Conservation (phyloP, 495 filamentous ascomycete species). For the Talaromyces trachyspermus region DNA sequence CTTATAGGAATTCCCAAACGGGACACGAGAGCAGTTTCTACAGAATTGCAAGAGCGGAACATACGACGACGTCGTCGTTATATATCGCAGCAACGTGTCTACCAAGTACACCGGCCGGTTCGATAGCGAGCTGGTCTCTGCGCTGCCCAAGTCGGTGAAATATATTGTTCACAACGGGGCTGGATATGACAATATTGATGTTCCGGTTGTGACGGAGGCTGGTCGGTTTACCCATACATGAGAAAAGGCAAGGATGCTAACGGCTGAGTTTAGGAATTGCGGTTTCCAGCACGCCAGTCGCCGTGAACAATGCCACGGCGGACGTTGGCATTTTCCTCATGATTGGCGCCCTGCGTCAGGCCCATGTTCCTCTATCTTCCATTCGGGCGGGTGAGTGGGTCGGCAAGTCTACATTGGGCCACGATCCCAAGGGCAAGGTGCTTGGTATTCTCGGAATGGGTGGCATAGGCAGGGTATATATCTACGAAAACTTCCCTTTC, state of each 20-base stretch:
- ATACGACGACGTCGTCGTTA: slow-evolving; percentile 50
- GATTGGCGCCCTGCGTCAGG: slow-evolving; percentile 60
- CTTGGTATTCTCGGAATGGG: slow-evolving; percentile 84
- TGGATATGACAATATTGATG: slow-evolving; percentile 77
- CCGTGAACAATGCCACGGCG: slow-evolving; percentile 65
- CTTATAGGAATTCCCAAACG: slow-evolving; percentile 46
- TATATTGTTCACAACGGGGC: slow-evolving; percentile 85
- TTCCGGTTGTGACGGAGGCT: slow-evolving; percentile 56
- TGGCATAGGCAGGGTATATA: slow-evolving; percentile 57
- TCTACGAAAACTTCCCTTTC: not conserved
- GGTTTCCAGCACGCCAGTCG: slow-evolving; percentile 60
- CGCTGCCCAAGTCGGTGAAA: slow-evolving; percentile 57
- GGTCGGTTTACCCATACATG: slow-evolving; percentile 17
- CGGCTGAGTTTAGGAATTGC: slow-evolving; percentile 40
- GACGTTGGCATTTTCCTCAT: slow-evolving; percentile 66
- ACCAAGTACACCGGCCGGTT: slow-evolving; percentile 54
- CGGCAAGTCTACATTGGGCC: slow-evolving; percentile 46
- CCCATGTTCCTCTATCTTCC: slow-evolving; percentile 54
- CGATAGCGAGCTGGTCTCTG: slow-evolving; percentile 48
- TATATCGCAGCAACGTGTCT: slow-evolving; percentile 55
- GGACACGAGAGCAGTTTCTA: slow-evolving; percentile 46
- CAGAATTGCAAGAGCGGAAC: slow-evolving; percentile 43
- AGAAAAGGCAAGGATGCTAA: not conserved
- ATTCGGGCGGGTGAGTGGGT: slow-evolving; percentile 54
- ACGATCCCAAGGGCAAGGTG: slow-evolving; percentile 62